Evolutionary conservation across 1,139 yeast species (phyloP).

Genomic region (Hemisphaericaspora xylofermentans): DNA sequence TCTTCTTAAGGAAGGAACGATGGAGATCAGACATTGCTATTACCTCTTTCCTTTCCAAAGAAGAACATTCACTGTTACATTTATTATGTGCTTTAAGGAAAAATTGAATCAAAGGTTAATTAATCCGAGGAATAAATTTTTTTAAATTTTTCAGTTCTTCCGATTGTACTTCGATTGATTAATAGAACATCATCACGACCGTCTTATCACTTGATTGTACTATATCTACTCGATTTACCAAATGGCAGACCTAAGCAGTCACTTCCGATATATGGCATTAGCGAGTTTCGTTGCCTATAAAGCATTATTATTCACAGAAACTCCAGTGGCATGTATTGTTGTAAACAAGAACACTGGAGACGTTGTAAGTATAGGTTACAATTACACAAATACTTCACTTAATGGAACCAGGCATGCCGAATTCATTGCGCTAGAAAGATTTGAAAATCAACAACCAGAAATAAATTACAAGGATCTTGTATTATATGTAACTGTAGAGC

Average conservation of each 20-base stretch:
- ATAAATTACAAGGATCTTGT: constrained; percentile 46
- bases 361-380: constrained; percentile 77
- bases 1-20: constrained; percentile 36
- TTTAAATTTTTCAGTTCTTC: too few relatives aligned
- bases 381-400: constrained; percentile 82
- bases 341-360: constrained; percentile 46
- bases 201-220: too few relatives aligned
- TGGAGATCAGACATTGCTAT: constrained; percentile 45
- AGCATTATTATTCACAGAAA: constrained; percentile 56
- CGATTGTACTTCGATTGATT: too few relatives aligned
- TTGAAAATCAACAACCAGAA: constrained; percentile 9
- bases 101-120: too few relatives aligned
- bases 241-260: constrained; percentile 23
- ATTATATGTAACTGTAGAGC: constrained; percentile 93
- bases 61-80: not conserved
- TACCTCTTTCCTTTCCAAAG: not conserved
- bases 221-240: too few relatives aligned
- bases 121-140: too few relatives aligned
- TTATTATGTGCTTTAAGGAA: too few relatives aligned
- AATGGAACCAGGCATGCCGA: constrained; percentile 93
- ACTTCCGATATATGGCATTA: constrained; percentile 37
- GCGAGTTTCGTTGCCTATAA: constrained; percentile 43
- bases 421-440: constrained; percentile 56
- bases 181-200: too few relatives aligned
- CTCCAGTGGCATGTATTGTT: constrained; percentile 70